A percentile compares a stretch with the other conserved stretches of the same genome.
These are phyloP conservation scores for Nevesoporus exiguus DNA, from an alignment of 768 basidiomycete species.

Conservation along the genomic window DNA sequence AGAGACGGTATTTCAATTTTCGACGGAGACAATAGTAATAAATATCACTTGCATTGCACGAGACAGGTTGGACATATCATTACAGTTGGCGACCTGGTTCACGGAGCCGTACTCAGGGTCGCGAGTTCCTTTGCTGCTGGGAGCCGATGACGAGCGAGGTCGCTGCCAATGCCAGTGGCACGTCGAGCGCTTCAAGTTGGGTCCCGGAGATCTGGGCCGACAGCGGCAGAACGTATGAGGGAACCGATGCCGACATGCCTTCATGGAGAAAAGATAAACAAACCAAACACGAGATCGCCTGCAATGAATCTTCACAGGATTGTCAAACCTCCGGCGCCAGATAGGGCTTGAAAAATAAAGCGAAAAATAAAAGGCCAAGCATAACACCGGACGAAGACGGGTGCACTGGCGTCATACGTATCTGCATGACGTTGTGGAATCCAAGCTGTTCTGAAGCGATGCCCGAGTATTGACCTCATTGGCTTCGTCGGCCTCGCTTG, in stretches of 20 bases:
- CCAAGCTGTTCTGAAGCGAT: neutral
- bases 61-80: neutral
- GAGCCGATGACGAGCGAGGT: conserved; percentile 6
- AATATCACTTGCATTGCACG: neutral
- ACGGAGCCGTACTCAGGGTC: conserved; percentile 8
- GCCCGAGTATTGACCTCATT: neutral
- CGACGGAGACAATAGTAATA: neutral
- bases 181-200: neutral
- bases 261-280: conserved; percentile 7
- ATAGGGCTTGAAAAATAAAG: neutral
- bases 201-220: neutral
- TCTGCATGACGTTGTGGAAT: neutral
- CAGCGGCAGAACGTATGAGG: neutral
- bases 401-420: neutral
- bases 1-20: neutral
- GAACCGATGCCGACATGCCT: conserved; percentile 9
- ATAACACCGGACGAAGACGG: neutral
- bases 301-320: conserved; percentile 4
- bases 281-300: conserved; percentile 1
- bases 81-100: neutral
- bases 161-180: neutral
- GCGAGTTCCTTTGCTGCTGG: neutral
- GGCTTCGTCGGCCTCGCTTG: neutral
- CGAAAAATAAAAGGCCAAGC: neutral
- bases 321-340: conserved; percentile 1